Evolutionary conservation across 2,329 filamentous ascomycete species (phyloP).

Genomic region (Fusarium sp.): DNA sequence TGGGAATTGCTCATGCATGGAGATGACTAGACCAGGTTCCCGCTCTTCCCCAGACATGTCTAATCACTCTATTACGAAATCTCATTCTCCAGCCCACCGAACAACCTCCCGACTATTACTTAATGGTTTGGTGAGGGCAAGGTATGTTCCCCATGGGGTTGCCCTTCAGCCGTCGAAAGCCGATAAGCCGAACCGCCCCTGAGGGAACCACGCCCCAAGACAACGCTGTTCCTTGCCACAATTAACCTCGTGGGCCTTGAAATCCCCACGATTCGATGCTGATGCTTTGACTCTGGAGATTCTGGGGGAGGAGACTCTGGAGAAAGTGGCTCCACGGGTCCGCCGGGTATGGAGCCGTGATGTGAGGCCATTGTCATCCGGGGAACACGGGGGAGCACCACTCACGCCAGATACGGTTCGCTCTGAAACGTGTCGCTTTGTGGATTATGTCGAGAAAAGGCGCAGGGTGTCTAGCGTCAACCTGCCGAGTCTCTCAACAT

Average conservation of each 20-base stretch:
- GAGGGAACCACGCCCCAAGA: not conserved
- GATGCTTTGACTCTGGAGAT: not conserved
- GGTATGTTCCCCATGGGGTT: slow-evolving; percentile 33
- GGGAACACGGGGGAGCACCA: not conserved
- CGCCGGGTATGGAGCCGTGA: slow-evolving; percentile 13
- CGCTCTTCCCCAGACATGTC: slow-evolving; percentile 32
- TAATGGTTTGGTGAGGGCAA: slow-evolving; percentile 28
- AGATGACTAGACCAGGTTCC: not conserved
- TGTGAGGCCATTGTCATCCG: slow-evolving; percentile 2
- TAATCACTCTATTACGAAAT: slow-evolving; percentile 32
- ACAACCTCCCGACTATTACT: slow-evolving; percentile 34
- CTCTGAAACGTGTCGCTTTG: not conserved
- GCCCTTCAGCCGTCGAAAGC: slow-evolving; percentile 32
- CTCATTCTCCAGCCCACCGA: not conserved
- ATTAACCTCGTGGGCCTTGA: slow-evolving; percentile 34
- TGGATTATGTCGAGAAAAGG: not conserved
- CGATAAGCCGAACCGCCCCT: slow-evolving; percentile 20
- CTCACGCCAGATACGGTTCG: not conserved
- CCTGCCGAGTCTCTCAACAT: not conserved
- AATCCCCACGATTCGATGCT: slow-evolving; percentile 4
- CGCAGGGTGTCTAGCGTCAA: not conserved
- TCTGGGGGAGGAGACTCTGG: slow-evolving; percentile 17
- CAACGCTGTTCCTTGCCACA: slow-evolving; percentile 2
- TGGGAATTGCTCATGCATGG: not conserved
- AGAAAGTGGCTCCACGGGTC: slow-evolving; percentile 21